Conservation (phyloP, 2,329 filamentous ascomycete genomes). For the Fusarium vanettenii region DNA sequence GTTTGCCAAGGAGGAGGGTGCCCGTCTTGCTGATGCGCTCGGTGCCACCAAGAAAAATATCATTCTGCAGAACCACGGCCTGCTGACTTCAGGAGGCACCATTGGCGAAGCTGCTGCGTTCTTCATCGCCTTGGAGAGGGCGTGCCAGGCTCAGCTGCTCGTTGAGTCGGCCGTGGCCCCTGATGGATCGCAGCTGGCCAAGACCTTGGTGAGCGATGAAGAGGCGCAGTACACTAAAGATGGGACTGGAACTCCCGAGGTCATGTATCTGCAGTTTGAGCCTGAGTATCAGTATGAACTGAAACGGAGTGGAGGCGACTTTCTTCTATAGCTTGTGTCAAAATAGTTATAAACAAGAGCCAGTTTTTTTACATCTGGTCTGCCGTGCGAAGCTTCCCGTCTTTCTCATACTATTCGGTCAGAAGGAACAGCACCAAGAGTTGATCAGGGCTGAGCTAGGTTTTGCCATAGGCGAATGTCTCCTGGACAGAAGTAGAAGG, state of each 20-base stretch:
- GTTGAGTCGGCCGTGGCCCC: constrained; percentile 68
- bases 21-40: constrained; percentile 69
- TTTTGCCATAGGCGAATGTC: not conserved
- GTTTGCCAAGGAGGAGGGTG: constrained; percentile 71
- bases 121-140: constrained; percentile 74
- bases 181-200: constrained; percentile 43
- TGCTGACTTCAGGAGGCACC: constrained; percentile 74
- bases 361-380: fast-evolving
- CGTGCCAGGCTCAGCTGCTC: constrained; percentile 74
- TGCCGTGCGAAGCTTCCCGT: not conserved
- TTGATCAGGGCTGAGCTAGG: not conserved
- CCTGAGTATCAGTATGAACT: constrained; percentile 35
- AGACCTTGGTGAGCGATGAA: constrained; percentile 54
- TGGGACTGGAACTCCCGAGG: constrained; percentile 37
- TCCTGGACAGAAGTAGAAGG: not conserved
- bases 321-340: constrained; percentile 17
- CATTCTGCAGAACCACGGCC: constrained; percentile 76
- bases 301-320: constrained; percentile 30
- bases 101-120: constrained; percentile 79
- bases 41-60: constrained; percentile 67
- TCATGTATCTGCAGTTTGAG: constrained; percentile 43
- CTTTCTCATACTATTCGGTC: not conserved
- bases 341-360: not conserved
- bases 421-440: not conserved
- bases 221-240: constrained; percentile 52